Conservation (phyloP, 1,139 yeast genomes). For the Geotrichum fermentans region DNA sequence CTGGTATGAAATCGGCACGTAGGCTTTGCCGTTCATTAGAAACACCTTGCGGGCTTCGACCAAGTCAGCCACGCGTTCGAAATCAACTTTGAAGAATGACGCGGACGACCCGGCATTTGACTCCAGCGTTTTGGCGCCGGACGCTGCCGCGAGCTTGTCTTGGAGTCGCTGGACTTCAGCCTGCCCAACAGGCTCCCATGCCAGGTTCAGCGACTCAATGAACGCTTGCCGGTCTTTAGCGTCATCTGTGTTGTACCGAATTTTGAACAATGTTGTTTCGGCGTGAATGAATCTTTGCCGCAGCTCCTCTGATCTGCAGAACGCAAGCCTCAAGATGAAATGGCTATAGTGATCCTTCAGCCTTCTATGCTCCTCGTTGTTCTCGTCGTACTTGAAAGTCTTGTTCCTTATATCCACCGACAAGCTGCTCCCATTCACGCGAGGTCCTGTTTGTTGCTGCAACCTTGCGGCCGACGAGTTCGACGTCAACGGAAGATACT, state of each 20-base stretch:
- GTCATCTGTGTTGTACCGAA: conserved; percentile 64
- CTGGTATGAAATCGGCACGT: conserved; percentile 79
- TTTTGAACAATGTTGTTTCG: conserved; percentile 67
- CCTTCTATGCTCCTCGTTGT: conserved; percentile 50
- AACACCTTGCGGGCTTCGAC: conserved; percentile 66
- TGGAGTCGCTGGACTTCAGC: conserved; percentile 55
- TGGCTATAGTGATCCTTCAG: conserved; percentile 91
- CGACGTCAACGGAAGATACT: conserved; percentile 58
- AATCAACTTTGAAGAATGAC: conserved; percentile 65
- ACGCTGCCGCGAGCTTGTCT: conserved; percentile 52
- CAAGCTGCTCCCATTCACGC: neutral
- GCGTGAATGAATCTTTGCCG: conserved; percentile 71
- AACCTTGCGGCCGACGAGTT: conserved; percentile 22
- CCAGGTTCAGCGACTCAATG: conserved; percentile 48
- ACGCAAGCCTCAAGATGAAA: conserved; percentile 78
- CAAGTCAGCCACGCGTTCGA: conserved; percentile 75
- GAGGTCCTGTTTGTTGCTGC: conserved; percentile 28
- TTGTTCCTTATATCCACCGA: conserved; percentile 21
- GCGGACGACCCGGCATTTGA: too few relatives aligned
- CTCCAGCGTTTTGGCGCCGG: conserved; percentile 33
- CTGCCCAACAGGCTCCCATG: conserved; percentile 64
- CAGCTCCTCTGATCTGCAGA: conserved; percentile 80
- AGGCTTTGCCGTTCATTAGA: conserved; percentile 66
- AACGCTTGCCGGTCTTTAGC: conserved; percentile 68
- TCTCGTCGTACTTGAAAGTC: conserved; percentile 20